phyloP scores from a whole-genome alignment of 2,329 filamentous ascomycete species.

The Fusarium temperatum region DNA sequence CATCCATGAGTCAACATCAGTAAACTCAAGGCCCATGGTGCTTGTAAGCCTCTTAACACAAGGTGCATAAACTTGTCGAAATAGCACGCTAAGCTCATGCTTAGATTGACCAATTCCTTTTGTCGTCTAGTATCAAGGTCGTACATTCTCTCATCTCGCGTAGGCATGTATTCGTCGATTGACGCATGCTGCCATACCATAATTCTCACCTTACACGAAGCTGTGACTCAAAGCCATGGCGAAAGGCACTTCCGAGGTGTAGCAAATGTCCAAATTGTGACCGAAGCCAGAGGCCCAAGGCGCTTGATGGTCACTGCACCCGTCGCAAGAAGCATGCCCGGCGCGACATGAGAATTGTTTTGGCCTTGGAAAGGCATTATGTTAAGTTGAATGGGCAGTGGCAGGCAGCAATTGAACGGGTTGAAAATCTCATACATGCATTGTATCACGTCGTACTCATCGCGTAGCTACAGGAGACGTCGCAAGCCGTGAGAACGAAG shows the following conservation, averaged over 20 bases:
- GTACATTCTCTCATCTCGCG: accelerated
- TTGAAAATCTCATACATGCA: background rate
- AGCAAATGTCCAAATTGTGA: too few species aligned
- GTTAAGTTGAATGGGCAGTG: too few species aligned
- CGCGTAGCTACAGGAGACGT: background rate
- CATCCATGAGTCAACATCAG: background rate
- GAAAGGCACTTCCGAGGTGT: accelerated
- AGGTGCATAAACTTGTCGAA: background rate
- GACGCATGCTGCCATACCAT: too few species aligned
- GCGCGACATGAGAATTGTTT: background rate
- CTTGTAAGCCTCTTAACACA: background rate
- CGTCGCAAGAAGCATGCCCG: background rate
- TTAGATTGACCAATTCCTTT: accelerated
- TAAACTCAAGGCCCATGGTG: background rate
- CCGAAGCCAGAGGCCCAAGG: background rate
- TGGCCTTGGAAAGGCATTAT: accelerated
- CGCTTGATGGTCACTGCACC: background rate
- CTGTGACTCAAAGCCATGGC: background rate
- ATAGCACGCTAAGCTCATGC: too few species aligned
- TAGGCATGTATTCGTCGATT: background rate
- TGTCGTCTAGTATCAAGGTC: background rate
- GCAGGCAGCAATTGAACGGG: background rate
- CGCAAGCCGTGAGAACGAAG: background rate
- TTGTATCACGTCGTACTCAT: background rate
- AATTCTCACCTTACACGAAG: background rate